phyloP scores from a whole-genome alignment of 306 rosid genomes.

The Bauhinia variegata region DNA sequence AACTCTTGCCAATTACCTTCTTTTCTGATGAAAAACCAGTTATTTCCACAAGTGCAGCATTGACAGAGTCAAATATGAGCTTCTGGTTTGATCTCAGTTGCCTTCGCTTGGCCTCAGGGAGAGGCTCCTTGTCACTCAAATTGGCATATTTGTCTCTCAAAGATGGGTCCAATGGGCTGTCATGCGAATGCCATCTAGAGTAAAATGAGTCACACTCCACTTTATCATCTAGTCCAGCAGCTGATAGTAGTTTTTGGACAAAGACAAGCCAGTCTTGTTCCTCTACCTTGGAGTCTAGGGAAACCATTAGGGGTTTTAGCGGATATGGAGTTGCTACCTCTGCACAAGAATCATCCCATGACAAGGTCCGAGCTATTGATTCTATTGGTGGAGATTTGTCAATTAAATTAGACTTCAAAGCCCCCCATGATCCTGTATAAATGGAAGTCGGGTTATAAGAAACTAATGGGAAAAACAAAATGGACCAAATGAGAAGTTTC shows the following conservation, averaged over 20 bases:
- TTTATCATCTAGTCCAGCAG: conserved; percentile 62
- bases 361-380: conserved; percentile 80
- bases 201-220: conserved; percentile 41
- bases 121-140: conserved; percentile 51
- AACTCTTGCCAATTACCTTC: conserved; percentile 36
- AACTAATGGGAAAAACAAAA: conserved; percentile 6
- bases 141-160: conserved; percentile 70
- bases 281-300: conserved; percentile 56
- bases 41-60: conserved; percentile 63
- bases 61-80: conserved; percentile 78
- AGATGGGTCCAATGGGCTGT: conserved; percentile 81
- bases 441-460: no score
- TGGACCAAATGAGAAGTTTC: conserved; percentile 2
- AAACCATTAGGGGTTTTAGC: conserved; percentile 52
- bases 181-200: conserved; percentile 68
- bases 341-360: conserved; percentile 73
- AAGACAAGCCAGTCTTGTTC: conserved; percentile 66
- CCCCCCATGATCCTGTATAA: conserved; percentile 51
- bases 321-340: conserved; percentile 54
- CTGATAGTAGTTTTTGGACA: conserved; percentile 69
- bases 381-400: conserved; percentile 97
- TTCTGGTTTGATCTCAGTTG: conserved; percentile 67
- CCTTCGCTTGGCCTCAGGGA: conserved; percentile 77
- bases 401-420: conserved; percentile 70
- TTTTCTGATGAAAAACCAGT: conserved; percentile 48